Conservation (phyloP, 1,139 yeast species). For the Blastobotrys indianensis region DNA sequence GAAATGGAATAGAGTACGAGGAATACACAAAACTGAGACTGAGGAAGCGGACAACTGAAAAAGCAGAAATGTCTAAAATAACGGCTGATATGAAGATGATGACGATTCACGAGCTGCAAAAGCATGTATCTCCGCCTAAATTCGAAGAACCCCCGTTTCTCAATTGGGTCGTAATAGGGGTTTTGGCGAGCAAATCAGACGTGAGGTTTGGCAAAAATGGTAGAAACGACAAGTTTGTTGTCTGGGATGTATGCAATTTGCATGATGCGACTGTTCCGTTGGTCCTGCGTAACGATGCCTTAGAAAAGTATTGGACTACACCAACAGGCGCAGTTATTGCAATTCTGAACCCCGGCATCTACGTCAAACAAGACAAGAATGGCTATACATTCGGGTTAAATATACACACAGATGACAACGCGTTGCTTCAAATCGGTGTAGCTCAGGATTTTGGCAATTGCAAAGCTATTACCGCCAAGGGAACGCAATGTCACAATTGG, state of each 20-base stretch:
- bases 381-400: slow-evolving; percentile 52
- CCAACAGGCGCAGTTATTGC: slow-evolving; percentile 70
- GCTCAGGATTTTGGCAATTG: slow-evolving; percentile 71
- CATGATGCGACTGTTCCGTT: slow-evolving; percentile 38
- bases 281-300: slow-evolving; percentile 66
- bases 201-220: slow-evolving; percentile 41
- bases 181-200: slow-evolving; percentile 53
- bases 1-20: slow-evolving; percentile 15
- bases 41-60: slow-evolving; percentile 14
- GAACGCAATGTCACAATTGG: slow-evolving; percentile 51
- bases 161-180: slow-evolving; percentile 73
- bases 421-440: slow-evolving; percentile 66
- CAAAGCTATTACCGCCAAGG: slow-evolving; percentile 42
- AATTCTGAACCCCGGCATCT: slow-evolving; percentile 65
- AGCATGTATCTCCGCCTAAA: slow-evolving; percentile 59
- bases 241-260: slow-evolving; percentile 17
- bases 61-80: slow-evolving; percentile 13
- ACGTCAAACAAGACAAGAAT: slow-evolving; percentile 29
- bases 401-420: slow-evolving; percentile 46
- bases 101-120: slow-evolving; percentile 23
- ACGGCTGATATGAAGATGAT: slow-evolving; percentile 20
- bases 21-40: slow-evolving; percentile 17
- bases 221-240: slow-evolving; percentile 46
- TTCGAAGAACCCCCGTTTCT: slow-evolving; percentile 62
- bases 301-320: slow-evolving; percentile 65